Percentiles rank a stretch among this genome's conserved stretches.
phyloP scores from a whole-genome alignment of 148 eudicot species.

The Amaranthus hypochondriacus region DNA sequence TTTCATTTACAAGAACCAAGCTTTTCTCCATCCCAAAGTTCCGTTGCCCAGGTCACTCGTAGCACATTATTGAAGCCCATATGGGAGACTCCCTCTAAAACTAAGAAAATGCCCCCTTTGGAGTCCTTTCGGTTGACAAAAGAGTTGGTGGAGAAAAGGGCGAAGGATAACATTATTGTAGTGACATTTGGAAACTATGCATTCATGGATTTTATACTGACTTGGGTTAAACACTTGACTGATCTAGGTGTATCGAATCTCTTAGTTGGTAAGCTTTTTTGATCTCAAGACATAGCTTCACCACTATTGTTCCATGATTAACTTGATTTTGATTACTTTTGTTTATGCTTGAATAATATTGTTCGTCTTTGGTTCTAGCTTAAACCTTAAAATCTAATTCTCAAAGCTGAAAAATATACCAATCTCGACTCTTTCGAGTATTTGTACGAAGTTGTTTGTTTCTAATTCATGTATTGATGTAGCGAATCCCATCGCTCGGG shows the following conservation, averaged over 20 bases:
- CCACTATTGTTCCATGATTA: not conserved
- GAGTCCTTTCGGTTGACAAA: constrained; percentile 64
- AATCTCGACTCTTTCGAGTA: not conserved
- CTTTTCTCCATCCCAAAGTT: constrained; percentile 27
- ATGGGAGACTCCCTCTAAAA: constrained; percentile 56
- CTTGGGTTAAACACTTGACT: constrained; percentile 92
- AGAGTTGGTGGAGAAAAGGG: constrained; percentile 72
- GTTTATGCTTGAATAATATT: not conserved
- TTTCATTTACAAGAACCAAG: constrained; percentile 27
- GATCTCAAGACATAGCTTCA: not conserved
- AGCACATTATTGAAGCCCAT: constrained; percentile 34
- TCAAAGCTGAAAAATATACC: not conserved
- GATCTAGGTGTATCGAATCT: constrained; percentile 78
- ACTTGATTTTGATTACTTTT: not conserved
- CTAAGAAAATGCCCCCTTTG: constrained; percentile 65
- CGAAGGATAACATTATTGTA: constrained; percentile 63
- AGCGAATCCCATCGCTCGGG: too few relatives aligned
- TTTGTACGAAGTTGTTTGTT: too few relatives aligned
- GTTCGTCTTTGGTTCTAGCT: too few relatives aligned
- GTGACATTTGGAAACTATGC: constrained; percentile 97
- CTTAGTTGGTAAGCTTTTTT: constrained; percentile 64
- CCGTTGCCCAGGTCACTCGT: constrained; percentile 20
- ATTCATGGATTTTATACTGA: constrained; percentile 90
- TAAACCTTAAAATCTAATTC: too few relatives aligned
- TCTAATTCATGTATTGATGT: too few relatives aligned